A percentile compares a stretch with the other conserved stretches of the same genome.
These are phyloP conservation scores for Phytophthora uliginosa DNA, from an alignment of 352 stramenopile genomes.

Conservation along the genomic window DNA sequence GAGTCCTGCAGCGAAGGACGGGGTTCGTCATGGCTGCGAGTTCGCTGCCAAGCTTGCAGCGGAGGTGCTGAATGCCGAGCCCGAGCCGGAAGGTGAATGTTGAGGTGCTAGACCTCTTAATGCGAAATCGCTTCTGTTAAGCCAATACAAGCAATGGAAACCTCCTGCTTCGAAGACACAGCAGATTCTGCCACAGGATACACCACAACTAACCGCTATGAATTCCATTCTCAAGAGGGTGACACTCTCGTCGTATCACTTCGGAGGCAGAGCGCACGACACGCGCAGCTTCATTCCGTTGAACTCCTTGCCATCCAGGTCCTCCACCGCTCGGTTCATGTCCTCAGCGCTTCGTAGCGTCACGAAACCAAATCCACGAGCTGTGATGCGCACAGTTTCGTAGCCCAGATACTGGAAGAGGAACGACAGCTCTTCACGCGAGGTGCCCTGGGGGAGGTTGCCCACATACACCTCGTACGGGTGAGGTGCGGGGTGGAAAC, in stretches of 20 bases:
- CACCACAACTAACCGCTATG: not conserved
- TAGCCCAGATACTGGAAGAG: constrained; percentile 86
- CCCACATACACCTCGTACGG: constrained; percentile 87
- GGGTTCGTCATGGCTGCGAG: constrained; percentile 30
- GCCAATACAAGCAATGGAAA: not conserved
- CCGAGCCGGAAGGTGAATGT: constrained; percentile 22
- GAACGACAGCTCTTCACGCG: constrained; percentile 82
- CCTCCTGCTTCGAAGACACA: not conserved
- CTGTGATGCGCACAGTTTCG: constrained; percentile 88
- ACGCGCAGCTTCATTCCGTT: constrained; percentile 84
- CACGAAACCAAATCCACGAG: constrained; percentile 85
- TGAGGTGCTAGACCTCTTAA: not conserved
- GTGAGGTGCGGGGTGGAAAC: constrained; percentile 66
- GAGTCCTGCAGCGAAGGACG: constrained; percentile 26
- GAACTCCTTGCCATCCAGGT: constrained; percentile 84
- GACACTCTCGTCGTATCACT: constrained; percentile 25
- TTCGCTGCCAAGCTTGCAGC: constrained; percentile 30
- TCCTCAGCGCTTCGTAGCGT: constrained; percentile 80
- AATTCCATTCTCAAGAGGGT: not conserved
- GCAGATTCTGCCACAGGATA: not conserved
- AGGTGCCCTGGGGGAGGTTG: constrained; percentile 84
- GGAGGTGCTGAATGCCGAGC: constrained; percentile 9
- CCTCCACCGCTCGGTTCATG: constrained; percentile 85
- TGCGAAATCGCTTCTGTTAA: not conserved
- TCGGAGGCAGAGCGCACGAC: constrained; percentile 67